Percentiles rank a stretch among this genome's conserved stretches.
Evolutionary conservation across 2,329 filamentous ascomycete genomes (phyloP).

Genomic region (Peltaster fructicola): DNA sequence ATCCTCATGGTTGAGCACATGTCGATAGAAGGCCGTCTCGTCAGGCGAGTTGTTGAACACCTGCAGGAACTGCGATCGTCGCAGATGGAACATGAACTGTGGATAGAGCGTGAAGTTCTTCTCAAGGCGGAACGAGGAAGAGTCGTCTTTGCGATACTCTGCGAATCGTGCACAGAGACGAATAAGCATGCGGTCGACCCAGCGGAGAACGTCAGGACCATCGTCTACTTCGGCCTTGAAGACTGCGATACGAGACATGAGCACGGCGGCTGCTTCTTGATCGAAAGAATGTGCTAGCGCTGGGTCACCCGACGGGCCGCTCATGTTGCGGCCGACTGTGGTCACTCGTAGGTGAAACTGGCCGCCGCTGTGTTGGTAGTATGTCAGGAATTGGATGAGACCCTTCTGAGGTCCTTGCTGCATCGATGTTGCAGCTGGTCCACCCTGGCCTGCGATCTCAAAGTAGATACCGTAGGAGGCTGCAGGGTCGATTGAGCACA

Average conservation of each 20-base stretch:
- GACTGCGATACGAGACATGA: constrained; percentile 98
- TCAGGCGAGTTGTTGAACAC: constrained; percentile 99
- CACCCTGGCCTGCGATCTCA: constrained; percentile 87
- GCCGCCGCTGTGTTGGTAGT: constrained; percentile 93
- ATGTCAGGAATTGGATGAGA: constrained; percentile 95
- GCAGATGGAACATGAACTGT: constrained; percentile 98
- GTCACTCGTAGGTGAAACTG: constrained; percentile 94
- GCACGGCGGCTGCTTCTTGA: constrained; percentile 88
- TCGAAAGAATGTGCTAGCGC: constrained; percentile 95
- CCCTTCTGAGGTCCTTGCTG: constrained; percentile 79
- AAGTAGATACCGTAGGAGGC: constrained; percentile 95
- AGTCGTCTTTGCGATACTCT: constrained; percentile 95
- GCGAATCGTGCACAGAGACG: constrained; percentile 89
- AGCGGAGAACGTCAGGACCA: constrained; percentile 90
- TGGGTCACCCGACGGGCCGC: constrained; percentile 83
- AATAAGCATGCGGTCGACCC: constrained; percentile 98
- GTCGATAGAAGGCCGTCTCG: constrained; percentile 96
- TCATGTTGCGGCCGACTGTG: constrained; percentile 78
- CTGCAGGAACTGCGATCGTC: constrained; percentile 91
- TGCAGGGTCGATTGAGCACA: constrained; percentile 92
- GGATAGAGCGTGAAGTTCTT: constrained; percentile 99
- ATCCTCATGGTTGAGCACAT: constrained; percentile 93
- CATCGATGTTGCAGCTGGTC: constrained; percentile 50
- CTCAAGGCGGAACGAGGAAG: constrained; percentile 87
- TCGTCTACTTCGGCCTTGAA: constrained; percentile 99